These are phyloP conservation scores for Daldinia eschscholtzii DNA, from an alignment of 2,329 filamentous ascomycete species.

Conservation along the genomic window DNA sequence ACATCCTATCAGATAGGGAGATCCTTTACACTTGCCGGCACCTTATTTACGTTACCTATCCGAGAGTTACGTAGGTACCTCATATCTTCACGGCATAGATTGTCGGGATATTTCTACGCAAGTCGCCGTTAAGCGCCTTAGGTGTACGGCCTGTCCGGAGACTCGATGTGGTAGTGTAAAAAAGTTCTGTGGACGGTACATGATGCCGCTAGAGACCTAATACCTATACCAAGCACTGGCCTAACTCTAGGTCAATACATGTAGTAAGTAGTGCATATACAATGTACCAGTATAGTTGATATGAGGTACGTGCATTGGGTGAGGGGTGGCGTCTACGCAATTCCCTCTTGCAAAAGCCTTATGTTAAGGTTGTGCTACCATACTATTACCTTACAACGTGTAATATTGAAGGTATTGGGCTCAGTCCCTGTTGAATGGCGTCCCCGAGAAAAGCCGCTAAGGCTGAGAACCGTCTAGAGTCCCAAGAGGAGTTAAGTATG, in stretches of 20 bases:
- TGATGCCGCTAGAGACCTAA: slow-evolving; percentile 2
- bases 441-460: slow-evolving; percentile 42
- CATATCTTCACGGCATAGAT: slow-evolving; percentile 12
- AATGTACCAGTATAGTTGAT: not conserved
- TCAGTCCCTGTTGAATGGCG: slow-evolving; percentile 12
- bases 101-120: slow-evolving; percentile 22
- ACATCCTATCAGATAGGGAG: not conserved
- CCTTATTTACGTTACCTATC: not conserved
- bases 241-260: not conserved
- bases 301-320: slow-evolving; percentile 8
- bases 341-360: slow-evolving; percentile 3
- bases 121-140: slow-evolving; percentile 20
- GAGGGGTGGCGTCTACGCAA: slow-evolving; percentile 18
- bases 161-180: slow-evolving; percentile 2
- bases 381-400: not conserved
- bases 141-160: slow-evolving; percentile 6
- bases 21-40: not conserved
- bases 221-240: not conserved
- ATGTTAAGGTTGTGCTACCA: slow-evolving; percentile 19
- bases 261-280: not conserved
- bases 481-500: slow-evolving; percentile 23
- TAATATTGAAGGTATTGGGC: not conserved
- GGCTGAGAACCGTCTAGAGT: slow-evolving; percentile 44
- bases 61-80: slow-evolving; percentile 1
- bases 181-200: not conserved